Base-by-base conservation (phyloP, 2,329 filamentous ascomycete genomes). In the Clonostachys rosea region DNA sequence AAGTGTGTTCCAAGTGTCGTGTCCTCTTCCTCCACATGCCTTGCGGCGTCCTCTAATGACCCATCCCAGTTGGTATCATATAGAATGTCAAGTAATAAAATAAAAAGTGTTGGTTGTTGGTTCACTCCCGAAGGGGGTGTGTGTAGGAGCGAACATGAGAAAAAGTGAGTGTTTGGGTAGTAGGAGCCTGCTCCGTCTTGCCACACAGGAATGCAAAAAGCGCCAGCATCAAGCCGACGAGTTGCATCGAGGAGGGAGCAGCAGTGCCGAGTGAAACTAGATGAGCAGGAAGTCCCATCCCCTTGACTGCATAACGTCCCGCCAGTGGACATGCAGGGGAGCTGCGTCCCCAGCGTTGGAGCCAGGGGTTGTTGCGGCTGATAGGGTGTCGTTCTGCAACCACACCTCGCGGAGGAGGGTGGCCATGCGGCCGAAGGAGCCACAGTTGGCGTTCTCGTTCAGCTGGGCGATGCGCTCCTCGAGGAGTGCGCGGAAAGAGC, bases 231-330 rank as follows among this genome's bases (percentile, higher is more conserved):
- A 30, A 30, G 24, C 24, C 24, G 33, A 39, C 20, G 41, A 48
- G 46, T 44, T 46, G 47, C n/a, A 41, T 17, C 17, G 20, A 47
- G 36, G 17, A 37, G 46, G 11, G 20, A 45, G 50, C 48, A 45
- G 50, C 48, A 48, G 45, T 43, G 49, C 11, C n/a, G 14, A 11
- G 17, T 14, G 34, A 14, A 17, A 10, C 73, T 71, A 96, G 70
- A 96, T 91, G 67, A 96, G 81, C 67, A 96, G 77, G 72, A 90
- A 94, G 65, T 95, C 89, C 91, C 90, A 96, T 57, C 83, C 83
- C 73, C 92, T 94, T 71, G 86, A 82, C 70, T 82, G 83, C 91
- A 96, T 96, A 63, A 92, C 82, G 70, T 95, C 89, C 72, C 92
- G 80, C 92, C 92, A 97, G 83, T 91, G 91, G 68, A 95, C 81